These are phyloP conservation scores for Pecoramyces ruminantium DNA, from an alignment of 192 early-diverging fungal species.

Conservation along the genomic window DNA sequence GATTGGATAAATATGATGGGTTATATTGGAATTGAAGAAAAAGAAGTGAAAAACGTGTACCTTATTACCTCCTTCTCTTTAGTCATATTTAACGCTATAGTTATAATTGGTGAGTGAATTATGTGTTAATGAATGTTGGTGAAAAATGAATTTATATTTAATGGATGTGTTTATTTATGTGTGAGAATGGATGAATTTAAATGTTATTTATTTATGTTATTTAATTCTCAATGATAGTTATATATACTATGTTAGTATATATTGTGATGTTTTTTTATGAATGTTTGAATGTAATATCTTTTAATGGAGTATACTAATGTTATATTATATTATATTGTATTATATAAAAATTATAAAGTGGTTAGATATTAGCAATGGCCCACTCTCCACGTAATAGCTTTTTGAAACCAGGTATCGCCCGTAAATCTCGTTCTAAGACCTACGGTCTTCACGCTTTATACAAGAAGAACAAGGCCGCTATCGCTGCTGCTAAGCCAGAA, in stretches of 20 bases:
- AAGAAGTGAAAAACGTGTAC: background rate
- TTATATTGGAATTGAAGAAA: background rate
- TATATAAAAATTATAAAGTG: background rate
- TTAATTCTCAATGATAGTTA: no score
- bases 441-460: conserved; percentile 77
- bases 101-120: background rate
- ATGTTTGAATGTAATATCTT: no score
- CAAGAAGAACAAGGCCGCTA: conserved; percentile 64
- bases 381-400: conserved; percentile 60
- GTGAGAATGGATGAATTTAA: background rate
- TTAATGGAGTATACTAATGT: no score
- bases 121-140: background rate
- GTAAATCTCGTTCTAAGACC: conserved; percentile 62
- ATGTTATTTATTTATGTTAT: no score
- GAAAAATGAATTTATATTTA: background rate
- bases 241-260: no score
- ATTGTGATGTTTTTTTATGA: no score
- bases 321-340: background rate
- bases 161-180: background rate
- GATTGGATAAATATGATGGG: background rate
- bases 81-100: background rate
- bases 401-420: conserved; percentile 69
- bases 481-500: conserved; percentile 24
- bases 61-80: background rate
- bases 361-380: conserved; percentile 22